Evolutionary conservation across 768 basidiomycete species (phyloP).

Genomic region (Infundibulicybe gibba): DNA sequence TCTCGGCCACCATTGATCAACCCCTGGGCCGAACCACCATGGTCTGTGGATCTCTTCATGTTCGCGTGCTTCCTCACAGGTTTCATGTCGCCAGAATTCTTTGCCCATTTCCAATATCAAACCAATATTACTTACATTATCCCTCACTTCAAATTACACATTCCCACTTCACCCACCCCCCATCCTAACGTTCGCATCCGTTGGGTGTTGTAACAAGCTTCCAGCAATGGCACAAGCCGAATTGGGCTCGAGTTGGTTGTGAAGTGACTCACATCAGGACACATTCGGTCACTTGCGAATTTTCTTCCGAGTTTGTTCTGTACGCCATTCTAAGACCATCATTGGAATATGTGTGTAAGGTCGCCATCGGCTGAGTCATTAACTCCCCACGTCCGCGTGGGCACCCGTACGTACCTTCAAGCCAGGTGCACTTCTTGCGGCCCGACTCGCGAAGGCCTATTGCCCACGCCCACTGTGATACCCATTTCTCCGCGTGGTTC

Average conservation of each 20-base stretch:
- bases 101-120: no score
- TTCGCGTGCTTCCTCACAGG: no score
- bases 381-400: no score
- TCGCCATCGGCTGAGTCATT: slow-evolving; percentile 49
- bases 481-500: no score
- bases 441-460: slow-evolving; percentile 53
- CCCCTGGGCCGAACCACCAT: no score
- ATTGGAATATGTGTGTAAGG: slow-evolving; percentile 57
- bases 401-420: slow-evolving; percentile 41
- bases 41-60: no score
- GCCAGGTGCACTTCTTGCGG: slow-evolving; percentile 44
- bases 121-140: slow-evolving; percentile 48
- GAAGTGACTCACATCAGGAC: slow-evolving; percentile 50
- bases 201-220: slow-evolving; percentile 31
- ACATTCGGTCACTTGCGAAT: slow-evolving; percentile 56
- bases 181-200: slow-evolving; percentile 59
- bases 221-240: slow-evolving; percentile 39
- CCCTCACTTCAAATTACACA: slow-evolving; percentile 39
- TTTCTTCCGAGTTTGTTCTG: slow-evolving; percentile 55
- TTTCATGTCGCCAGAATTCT: no score
- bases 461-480: slow-evolving; percentile 41
- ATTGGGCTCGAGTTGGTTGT: slow-evolving; percentile 48
- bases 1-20: no score
- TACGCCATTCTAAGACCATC: slow-evolving; percentile 54
- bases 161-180: slow-evolving; percentile 47